phyloP scores from a whole-genome alignment of 345 rosid genomes.

The Camelina hispida region DNA sequence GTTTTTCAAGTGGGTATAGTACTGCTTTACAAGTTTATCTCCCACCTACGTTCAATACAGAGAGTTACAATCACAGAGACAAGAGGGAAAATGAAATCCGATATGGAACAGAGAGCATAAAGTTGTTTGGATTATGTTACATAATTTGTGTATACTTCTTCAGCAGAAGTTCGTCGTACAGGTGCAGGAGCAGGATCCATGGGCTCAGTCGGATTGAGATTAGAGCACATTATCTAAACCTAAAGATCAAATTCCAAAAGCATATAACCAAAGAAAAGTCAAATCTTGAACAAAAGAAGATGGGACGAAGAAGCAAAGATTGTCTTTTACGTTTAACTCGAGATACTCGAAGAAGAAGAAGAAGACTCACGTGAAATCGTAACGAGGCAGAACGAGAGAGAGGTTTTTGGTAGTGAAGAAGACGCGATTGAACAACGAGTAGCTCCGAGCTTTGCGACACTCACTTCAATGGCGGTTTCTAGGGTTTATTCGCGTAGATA shows the following conservation, averaged over 20 bases:
- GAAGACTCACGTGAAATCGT: neutral
- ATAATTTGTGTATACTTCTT: constrained; percentile 7
- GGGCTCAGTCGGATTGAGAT: constrained; percentile 6
- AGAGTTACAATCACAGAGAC: neutral
- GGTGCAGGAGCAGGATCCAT: constrained; percentile 41
- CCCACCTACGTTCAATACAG: constrained; percentile 41
- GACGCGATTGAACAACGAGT: neutral
- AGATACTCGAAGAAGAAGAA: neutral
- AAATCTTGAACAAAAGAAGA: neutral
- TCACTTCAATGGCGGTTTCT: constrained; percentile 38
- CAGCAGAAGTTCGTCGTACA: constrained; percentile 34
- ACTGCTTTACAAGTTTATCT: constrained; percentile 41
- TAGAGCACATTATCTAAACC: constrained; percentile 17
- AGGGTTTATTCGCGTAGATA: constrained; percentile 56
- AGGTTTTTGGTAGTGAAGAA: neutral
- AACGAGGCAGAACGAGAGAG: neutral
- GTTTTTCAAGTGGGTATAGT: constrained; percentile 43
- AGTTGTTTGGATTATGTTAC: constrained; percentile 28
- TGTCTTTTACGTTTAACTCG: neutral
- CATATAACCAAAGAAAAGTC: neutral
- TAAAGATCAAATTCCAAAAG: neutral
- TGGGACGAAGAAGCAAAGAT: neutral
- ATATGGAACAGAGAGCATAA: constrained; percentile 19
- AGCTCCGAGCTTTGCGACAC: constrained; percentile 15
- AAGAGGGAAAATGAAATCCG: neutral